Evolutionary conservation across 2,329 filamentous ascomycete species (phyloP), one percentile per base, ranked within the genome.

Genomic region (Exophiala mesophila): DNA sequence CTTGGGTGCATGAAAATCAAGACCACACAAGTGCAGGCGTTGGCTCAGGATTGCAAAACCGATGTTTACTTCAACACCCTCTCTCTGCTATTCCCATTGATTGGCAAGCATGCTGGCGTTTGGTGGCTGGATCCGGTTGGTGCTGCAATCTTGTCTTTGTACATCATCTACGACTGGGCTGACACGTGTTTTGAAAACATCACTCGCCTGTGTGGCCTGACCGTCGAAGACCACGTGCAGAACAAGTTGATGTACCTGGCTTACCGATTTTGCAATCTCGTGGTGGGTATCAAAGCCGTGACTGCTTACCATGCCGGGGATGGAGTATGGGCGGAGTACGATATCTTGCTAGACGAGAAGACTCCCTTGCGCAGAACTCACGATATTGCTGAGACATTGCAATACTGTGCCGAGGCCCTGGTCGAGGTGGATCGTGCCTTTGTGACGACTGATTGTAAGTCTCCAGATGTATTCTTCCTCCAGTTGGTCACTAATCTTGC

Each of bases 151-250:
- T 66, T 85, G 0, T 82, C 80, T 0, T 60, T 83, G 3, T 83
- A 74, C 64, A 82, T 85, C 59, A 83, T 84, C 53, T 78, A 76
- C 60, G 81, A 84, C 62, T 84, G 80, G 81, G 74, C 74, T 1
- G 69, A 71, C 33, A 83, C 80, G 0, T 77, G 72, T 47, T 68
- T 79, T 35, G 69, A 76, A 41, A 80, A 81, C 51, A 71, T 82
- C 34, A 72, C 71, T 1, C 70, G 77, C 2, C 63, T 82, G 4
- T 77, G 74, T 1, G 78, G 78, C n/a, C 68, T 75, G 38, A 74
- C 74, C 0, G 77, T 76, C 1, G 67, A 70, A 2, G 65, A 72
- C 3, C 61, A 68, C 3, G 63, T 75, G 29, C 65, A 71, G 17
- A 71, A 77, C 49, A 80, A 80, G 52, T 64, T 81, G 17, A 69